These are phyloP conservation scores for Gryganskiella cystojenkinii DNA, from an alignment of 192 early-diverging fungal species.

Conservation along the genomic window DNA sequence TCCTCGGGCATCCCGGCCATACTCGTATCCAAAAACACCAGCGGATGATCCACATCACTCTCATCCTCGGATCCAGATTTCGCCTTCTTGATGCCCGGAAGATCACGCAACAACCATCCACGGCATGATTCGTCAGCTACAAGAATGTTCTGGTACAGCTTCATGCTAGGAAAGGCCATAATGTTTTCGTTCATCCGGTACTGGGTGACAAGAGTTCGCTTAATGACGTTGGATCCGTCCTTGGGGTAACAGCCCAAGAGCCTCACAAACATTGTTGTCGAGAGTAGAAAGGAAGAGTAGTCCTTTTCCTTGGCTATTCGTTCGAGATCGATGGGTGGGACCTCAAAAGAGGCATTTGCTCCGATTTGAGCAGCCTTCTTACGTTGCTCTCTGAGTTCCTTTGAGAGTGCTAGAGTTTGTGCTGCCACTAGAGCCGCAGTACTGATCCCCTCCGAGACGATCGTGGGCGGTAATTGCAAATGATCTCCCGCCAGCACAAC, in stretches of 20 bases:
- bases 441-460: slow-evolving; percentile 68
- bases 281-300: slow-evolving; percentile 45
- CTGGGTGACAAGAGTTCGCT: slow-evolving; percentile 81
- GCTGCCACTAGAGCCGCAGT: slow-evolving; percentile 15
- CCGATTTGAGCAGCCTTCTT: slow-evolving; percentile 20
- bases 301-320: slow-evolving; percentile 37
- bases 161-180: slow-evolving; percentile 76
- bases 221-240: slow-evolving; percentile 60
- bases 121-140: slow-evolving; percentile 72
- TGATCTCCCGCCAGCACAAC: slow-evolving; percentile 92
- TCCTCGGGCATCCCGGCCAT: slow-evolving; percentile 56
- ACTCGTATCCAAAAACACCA: slow-evolving; percentile 81
- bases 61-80: slow-evolving; percentile 27
- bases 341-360: slow-evolving; percentile 39
- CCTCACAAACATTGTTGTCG: slow-evolving; percentile 84
- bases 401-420: slow-evolving; percentile 23
- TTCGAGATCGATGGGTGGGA: slow-evolving; percentile 25
- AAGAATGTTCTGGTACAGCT: slow-evolving; percentile 78
- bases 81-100: slow-evolving; percentile 59
- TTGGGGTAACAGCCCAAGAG: slow-evolving; percentile 65
- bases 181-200: slow-evolving; percentile 92
- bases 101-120: slow-evolving; percentile 70
- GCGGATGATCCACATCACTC: slow-evolving; percentile 66
- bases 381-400: slow-evolving; percentile 32
- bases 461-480: slow-evolving; percentile 89